Conservation (phyloP, 1,139 yeast species). For the Hansenula lynferdii region DNA sequence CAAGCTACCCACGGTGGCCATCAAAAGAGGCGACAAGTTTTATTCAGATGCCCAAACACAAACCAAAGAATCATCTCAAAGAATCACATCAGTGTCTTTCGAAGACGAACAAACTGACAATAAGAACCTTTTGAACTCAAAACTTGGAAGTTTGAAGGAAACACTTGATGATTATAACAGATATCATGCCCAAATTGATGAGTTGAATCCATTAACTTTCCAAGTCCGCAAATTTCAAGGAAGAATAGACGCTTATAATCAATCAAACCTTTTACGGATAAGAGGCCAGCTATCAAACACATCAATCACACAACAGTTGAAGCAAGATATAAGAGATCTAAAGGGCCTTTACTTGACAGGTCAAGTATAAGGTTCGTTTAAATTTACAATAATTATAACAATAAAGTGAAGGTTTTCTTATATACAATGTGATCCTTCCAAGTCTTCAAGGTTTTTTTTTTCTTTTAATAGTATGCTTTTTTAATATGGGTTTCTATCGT, state of each 20-base stretch:
- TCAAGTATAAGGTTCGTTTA: constrained; percentile 28
- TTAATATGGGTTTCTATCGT: too few relatives aligned
- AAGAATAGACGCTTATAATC: constrained; percentile 23
- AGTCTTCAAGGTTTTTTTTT: too few relatives aligned
- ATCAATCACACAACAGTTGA: constrained; percentile 15
- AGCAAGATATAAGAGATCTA: constrained; percentile 25
- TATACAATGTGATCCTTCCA: too few relatives aligned
- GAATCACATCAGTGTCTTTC: constrained; percentile 7
- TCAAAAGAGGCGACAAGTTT: constrained; percentile 35
- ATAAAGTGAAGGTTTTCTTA: too few relatives aligned
- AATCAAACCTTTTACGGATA: constrained; percentile 33
- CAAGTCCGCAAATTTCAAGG: constrained; percentile 35
- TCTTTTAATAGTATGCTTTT: too few relatives aligned
- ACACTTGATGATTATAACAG: constrained; percentile 20
- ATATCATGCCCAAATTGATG: constrained; percentile 21
- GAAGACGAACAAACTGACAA: constrained; percentile 4
- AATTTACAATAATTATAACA: too few relatives aligned
- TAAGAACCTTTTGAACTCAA: constrained; percentile 8
- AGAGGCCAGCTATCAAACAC: constrained; percentile 17
- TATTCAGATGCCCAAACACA: constrained; percentile 37
- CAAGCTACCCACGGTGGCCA: constrained; percentile 29
- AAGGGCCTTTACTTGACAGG: constrained; percentile 33
- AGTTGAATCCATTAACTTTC: constrained; percentile 31
- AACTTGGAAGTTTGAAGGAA: constrained; percentile 14
- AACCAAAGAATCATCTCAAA: constrained; percentile 18